Conservation (phyloP, 2,329 filamentous ascomycete species). For the Talaromyces rugulosus region DNA sequence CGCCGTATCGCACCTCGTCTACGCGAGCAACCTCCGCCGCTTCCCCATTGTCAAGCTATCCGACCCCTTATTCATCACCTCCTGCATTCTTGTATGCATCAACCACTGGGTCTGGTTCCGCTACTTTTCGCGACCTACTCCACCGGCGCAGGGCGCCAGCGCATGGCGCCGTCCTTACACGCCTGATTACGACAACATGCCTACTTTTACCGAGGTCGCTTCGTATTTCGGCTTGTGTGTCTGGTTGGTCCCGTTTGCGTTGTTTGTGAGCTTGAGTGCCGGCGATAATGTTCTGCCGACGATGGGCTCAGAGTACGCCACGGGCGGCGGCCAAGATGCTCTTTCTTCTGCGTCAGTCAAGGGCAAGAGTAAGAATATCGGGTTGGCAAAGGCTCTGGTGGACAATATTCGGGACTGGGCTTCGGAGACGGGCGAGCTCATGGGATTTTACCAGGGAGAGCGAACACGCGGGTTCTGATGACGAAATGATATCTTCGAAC, state of each 20-base stretch:
- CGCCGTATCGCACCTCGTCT: constrained; percentile 76
- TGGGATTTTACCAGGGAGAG: constrained; percentile 61
- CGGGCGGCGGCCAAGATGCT: constrained; percentile 40
- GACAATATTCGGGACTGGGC: constrained; percentile 58
- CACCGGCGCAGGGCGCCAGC: constrained; percentile 22
- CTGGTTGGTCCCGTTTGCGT: constrained; percentile 90
- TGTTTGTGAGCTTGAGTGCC: constrained; percentile 91
- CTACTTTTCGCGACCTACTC: constrained; percentile 71
- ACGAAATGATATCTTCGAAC: background rate
- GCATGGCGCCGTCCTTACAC: constrained; percentile 36
- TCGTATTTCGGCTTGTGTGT: constrained; percentile 95
- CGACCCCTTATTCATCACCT: constrained; percentile 80
- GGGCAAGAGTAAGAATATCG: constrained; percentile 48
- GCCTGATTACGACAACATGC: constrained; percentile 50
- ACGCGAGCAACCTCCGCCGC: constrained; percentile 77
- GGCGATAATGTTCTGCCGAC: constrained; percentile 92
- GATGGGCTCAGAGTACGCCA: constrained; percentile 74
- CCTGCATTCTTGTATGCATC: constrained; percentile 76
- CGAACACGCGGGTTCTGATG: constrained; percentile 45
- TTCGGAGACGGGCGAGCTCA: constrained; percentile 57
- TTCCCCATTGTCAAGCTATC: constrained; percentile 77
- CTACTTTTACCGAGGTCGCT: constrained; percentile 88
- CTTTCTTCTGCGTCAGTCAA: constrained; percentile 21
- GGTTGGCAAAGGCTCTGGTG: constrained; percentile 62
- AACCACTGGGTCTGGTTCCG: constrained; percentile 97